Evolutionary conservation across 2,329 filamentous ascomycete genomes (phyloP).

Genomic region (Scleromitrula shiraiana): DNA sequence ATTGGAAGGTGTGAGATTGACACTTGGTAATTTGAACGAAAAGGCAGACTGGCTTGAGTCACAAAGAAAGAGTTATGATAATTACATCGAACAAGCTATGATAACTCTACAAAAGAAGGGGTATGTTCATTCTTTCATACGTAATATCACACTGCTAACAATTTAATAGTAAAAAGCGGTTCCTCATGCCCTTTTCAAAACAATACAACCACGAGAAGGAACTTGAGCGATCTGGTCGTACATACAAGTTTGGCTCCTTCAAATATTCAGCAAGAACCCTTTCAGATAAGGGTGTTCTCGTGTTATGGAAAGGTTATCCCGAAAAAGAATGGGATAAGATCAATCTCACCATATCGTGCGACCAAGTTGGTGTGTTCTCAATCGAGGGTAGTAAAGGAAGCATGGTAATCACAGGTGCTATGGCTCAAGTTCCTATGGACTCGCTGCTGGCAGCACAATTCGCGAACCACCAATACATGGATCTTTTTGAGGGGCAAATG

Average conservation of each 20-base stretch:
- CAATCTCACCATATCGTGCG: slow-evolving; percentile 88
- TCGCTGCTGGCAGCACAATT: slow-evolving; percentile 95
- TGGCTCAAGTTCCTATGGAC: slow-evolving; percentile 80
- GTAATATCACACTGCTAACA: slow-evolving; percentile 12
- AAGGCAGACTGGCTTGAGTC: slow-evolving; percentile 91
- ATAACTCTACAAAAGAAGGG: slow-evolving; percentile 94
- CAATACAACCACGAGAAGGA: slow-evolving; percentile 98
- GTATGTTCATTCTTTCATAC: slow-evolving; percentile 35
- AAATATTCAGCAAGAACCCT: slow-evolving; percentile 91
- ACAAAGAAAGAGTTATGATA: slow-evolving; percentile 95
- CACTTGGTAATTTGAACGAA: slow-evolving; percentile 66
- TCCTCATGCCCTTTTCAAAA: slow-evolving; percentile 92
- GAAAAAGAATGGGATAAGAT: slow-evolving; percentile 85
- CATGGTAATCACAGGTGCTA: slow-evolving; percentile 93
- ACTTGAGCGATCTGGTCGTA: slow-evolving; percentile 81
- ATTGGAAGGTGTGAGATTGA: slow-evolving; percentile 73
- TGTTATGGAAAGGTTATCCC: slow-evolving; percentile 78
- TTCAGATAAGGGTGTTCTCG: slow-evolving; percentile 86
- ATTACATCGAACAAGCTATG: slow-evolving; percentile 99
- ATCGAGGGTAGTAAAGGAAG: slow-evolving; percentile 85
- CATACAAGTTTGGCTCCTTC: slow-evolving; percentile 95
- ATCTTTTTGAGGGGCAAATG: slow-evolving; percentile 77
- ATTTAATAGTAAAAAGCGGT: slow-evolving; percentile 66
- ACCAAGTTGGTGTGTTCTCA: slow-evolving; percentile 88
- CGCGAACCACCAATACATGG: slow-evolving; percentile 93